Evolutionary conservation across 164 flowering plant genomes (phyloP).

Genomic region (Paratinospora sagittata): DNA sequence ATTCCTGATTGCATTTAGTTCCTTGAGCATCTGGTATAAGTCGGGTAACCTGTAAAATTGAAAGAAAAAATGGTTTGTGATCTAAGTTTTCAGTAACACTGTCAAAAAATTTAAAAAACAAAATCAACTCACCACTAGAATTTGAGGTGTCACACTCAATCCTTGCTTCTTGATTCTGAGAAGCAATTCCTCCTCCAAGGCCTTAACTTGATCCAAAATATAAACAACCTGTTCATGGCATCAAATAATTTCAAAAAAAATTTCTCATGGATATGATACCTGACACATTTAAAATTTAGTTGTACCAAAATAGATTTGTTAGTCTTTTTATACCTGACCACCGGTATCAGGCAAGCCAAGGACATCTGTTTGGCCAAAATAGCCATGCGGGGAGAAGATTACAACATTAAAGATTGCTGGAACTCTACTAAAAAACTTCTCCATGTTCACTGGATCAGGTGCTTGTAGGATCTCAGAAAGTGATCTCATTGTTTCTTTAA

Average conservation of each 20-base stretch:
- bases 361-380: slow-evolving; percentile 87
- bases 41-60: slow-evolving; percentile 55
- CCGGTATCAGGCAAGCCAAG: slow-evolving; percentile 98
- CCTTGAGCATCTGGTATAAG: slow-evolving; percentile 90
- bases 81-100: not conserved
- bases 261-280: slow-evolving; percentile 22
- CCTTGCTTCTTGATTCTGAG: slow-evolving; percentile 80
- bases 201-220: slow-evolving; percentile 93
- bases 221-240: too few species aligned
- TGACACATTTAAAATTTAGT: too few species aligned
- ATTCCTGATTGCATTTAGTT: slow-evolving; percentile 78
- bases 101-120: too few species aligned
- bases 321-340: too few species aligned
- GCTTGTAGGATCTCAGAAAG: slow-evolving; percentile 77
- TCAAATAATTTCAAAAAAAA: too few species aligned
- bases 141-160: slow-evolving; percentile 66
- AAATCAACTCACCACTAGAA: slow-evolving; percentile 62
- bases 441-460: slow-evolving; percentile 69
- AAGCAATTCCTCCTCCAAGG: slow-evolving; percentile 82
- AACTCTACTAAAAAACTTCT: slow-evolving; percentile 58
- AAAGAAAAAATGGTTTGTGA: not conserved
- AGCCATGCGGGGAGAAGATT: slow-evolving; percentile 87
- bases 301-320: not conserved
- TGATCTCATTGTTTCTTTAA: slow-evolving; percentile 54
- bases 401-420: slow-evolving; percentile 75